Evolutionary conservation across 768 basidiomycete genomes (phyloP).

Genomic region (Glaciozyma antarctica): DNA sequence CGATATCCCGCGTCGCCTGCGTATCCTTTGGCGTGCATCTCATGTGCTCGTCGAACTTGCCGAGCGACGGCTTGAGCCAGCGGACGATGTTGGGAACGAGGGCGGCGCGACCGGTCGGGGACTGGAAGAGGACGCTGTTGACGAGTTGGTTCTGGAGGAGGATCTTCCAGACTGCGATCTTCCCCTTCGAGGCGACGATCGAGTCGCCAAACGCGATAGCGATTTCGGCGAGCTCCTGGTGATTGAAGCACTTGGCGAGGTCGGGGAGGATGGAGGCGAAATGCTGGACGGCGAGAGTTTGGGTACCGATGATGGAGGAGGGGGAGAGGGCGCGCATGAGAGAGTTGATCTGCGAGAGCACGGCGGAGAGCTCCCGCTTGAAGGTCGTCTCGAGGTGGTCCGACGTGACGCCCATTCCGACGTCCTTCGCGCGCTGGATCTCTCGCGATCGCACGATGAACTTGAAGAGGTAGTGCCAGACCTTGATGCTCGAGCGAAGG

Average conservation of each 20-base stretch:
- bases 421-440: constrained; percentile 49
- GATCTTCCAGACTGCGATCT: constrained; percentile 84
- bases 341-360: constrained; percentile 68
- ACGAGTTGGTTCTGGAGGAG: constrained; percentile 89
- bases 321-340: constrained; percentile 78
- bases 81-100: constrained; percentile 78
- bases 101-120: constrained; percentile 62
- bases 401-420: constrained; percentile 69
- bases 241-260: constrained; percentile 66
- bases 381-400: constrained; percentile 78
- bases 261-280: constrained; percentile 87
- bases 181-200: constrained; percentile 65
- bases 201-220: constrained; percentile 81
- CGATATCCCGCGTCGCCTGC: constrained; percentile 57
- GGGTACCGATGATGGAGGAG: constrained; percentile 85
- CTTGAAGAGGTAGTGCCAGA: constrained; percentile 94
- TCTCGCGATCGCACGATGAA: constrained; percentile 80
- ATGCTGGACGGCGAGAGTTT: constrained; percentile 47
- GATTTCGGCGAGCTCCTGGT: constrained; percentile 74
- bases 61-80: constrained; percentile 94
- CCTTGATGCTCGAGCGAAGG: constrained; percentile 81
- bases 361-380: constrained; percentile 67
- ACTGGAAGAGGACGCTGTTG: constrained; percentile 77
- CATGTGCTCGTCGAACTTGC: constrained; percentile 73
- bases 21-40: constrained; percentile 54